Evolutionary conservation across 345 rosid genomes (phyloP).

Genomic region (Psidium friedrichsthalianum): DNA sequence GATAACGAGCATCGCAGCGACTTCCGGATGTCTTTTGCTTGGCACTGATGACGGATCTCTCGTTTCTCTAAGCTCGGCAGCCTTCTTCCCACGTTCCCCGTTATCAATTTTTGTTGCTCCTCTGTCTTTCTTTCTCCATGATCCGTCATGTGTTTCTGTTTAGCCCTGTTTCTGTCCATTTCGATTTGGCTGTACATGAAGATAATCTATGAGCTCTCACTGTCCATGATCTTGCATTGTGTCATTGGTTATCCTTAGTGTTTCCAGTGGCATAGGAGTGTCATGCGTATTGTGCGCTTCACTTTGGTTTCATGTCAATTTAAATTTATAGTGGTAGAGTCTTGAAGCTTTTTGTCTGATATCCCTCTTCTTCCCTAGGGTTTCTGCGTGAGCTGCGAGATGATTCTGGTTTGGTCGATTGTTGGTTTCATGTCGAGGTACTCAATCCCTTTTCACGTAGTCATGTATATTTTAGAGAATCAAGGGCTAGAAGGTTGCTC

Average conservation of each 20-base stretch:
- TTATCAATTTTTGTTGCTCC: slow-evolving; percentile 17
- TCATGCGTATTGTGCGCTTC: neutral
- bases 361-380: slow-evolving; percentile 21
- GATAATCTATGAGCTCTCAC: neutral
- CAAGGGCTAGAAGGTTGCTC: neutral
- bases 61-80: slow-evolving; percentile 37
- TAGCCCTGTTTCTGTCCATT: neutral
- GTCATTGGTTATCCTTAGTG: neutral
- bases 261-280: neutral
- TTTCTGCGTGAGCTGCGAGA: slow-evolving; percentile 61
- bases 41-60: slow-evolving; percentile 69
- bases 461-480: neutral
- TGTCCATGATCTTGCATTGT: neutral
- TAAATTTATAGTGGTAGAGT: neutral
- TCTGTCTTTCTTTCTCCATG: neutral
- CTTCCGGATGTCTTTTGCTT: slow-evolving; percentile 41
- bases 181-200: neutral
- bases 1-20: slow-evolving; percentile 51
- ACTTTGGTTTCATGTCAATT: neutral
- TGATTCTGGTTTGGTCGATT: slow-evolving; percentile 68
- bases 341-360: neutral
- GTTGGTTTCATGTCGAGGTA: slow-evolving; percentile 88
- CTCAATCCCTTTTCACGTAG: neutral
- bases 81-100: slow-evolving; percentile 39
- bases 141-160: neutral